Evolutionary conservation across 345 rosid genomes (phyloP), one percentile per base, ranked within the genome.

Genomic region (Salix caprea): DNA sequence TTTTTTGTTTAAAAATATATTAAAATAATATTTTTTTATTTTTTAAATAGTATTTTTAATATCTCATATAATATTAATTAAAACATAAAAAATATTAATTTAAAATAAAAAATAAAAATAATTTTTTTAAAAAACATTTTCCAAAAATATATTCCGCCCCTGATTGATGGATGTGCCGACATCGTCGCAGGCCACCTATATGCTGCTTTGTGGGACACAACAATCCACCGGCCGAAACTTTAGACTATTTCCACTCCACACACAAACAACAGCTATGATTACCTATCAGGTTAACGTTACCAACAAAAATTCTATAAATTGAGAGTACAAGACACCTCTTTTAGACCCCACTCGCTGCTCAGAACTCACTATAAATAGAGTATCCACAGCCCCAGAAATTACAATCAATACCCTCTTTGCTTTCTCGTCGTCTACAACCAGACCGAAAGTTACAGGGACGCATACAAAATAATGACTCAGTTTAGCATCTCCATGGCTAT

Each of bases 401-500:
- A 24, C 34, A 64, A 28, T 13, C 67, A 65, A 7, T 12, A 65
- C 39, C 2, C 10, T 2, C 18, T 6, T 42, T 0, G 46, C 40
- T 64, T 32, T 2, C 67, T 64, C 3, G 28, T 42, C 14, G 67
- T 28, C 34, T 4, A 28, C 13, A 64, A 28, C 18, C 67, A 14
- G 28, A 13, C 14, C 18, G 19, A 7, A 36, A 14, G 52, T 46
- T 46, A 14, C 52, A 2, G 14, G 0, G 52, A 46, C 52, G 52
- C 52, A 46, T 46, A 46, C 4, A 13, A 46, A 14, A 14, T 48
- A 42, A 83, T 83, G 90, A 86, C 84, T 1, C 78, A 74, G 66
- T 23, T 54, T 60, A 70, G 65, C 81, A 8, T 77, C 79, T 72
- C 77, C 67, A 67, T 76, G 80, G 78, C 67, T 13, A n/a, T 77